Percentiles rank a stretch among this genome's conserved stretches.
Evolutionary conservation across 176 grass and related monocot species (phyloP).

Genomic region (Cocos nucifera): DNA sequence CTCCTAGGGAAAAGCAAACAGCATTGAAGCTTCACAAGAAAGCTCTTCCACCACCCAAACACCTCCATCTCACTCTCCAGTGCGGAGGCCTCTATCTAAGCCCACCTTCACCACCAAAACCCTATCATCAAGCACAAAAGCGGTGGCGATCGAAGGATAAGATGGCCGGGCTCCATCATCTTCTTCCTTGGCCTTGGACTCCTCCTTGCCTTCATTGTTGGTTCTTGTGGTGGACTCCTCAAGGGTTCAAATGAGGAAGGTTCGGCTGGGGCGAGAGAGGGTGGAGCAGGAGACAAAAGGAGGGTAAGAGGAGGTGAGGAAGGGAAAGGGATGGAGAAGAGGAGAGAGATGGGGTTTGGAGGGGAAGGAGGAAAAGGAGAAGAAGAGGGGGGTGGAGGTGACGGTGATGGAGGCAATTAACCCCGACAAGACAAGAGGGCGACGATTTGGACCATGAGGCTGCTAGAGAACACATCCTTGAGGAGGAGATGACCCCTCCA

Average conservation of each 20-base stretch:
- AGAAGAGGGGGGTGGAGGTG: conserved; percentile 9
- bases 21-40: conserved; percentile 26
- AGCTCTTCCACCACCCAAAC: conserved; percentile 32
- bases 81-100: conserved; percentile 23
- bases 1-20: conserved; percentile 58
- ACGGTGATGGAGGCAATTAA: not conserved
- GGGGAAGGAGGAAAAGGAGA: conserved; percentile 5
- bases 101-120: conserved; percentile 22
- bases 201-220: too few species aligned
- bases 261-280: too few species aligned
- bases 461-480: too few species aligned
- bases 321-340: conserved; percentile 17
- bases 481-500: too few species aligned
- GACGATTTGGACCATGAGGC: too few species aligned
- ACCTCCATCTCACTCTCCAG: conserved; percentile 64
- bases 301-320: not conserved
- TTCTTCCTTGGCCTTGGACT: not conserved
- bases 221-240: not conserved
- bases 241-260: not conserved
- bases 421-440: too few species aligned
- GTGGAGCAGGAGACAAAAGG: not conserved
- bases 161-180: not conserved
- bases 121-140: conserved; percentile 9
- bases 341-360: not conserved
- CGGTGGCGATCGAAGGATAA: conserved; percentile 6